Evolutionary conservation across 805 yeast species (phyloP).

Genomic region (Dipodascopsis uninucleata): DNA sequence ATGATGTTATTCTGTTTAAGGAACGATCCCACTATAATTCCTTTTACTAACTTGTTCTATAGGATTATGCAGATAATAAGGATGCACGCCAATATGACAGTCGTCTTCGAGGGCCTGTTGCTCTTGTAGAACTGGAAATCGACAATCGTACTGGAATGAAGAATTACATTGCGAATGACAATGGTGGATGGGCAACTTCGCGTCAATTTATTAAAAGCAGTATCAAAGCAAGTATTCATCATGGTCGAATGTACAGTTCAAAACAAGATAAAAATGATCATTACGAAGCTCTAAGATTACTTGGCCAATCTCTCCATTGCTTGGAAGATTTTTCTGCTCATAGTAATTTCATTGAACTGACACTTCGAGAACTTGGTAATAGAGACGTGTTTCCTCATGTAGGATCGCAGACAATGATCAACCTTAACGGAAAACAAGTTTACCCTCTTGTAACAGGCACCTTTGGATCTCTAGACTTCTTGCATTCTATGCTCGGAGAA

Average conservation of each 20-base stretch:
- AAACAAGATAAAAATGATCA: conserved; percentile 11
- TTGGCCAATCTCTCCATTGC: conserved; percentile 31
- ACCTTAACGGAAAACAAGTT: conserved; percentile 27
- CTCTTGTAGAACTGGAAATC: conserved; percentile 27
- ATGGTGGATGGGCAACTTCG: conserved; percentile 30
- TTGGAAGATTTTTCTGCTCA: conserved; percentile 32
- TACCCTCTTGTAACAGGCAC: conserved; percentile 31
- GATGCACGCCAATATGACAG: conserved; percentile 26
- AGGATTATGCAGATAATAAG: conserved; percentile 28
- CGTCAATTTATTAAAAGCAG: conserved; percentile 26
- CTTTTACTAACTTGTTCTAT: neutral
- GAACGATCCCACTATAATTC: too few species aligned
- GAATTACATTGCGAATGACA: conserved; percentile 30
- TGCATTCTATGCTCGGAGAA: conserved; percentile 30
- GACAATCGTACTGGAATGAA: conserved; percentile 31
- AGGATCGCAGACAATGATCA: conserved; percentile 26
- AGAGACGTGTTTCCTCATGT: conserved; percentile 30
- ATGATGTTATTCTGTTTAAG: too few species aligned
- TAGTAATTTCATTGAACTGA: conserved; percentile 27
- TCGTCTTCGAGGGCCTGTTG: conserved; percentile 28
- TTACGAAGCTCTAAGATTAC: conserved; percentile 29
- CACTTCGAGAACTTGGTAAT: conserved; percentile 26
- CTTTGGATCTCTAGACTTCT: conserved; percentile 31
- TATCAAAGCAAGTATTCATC: conserved; percentile 20
- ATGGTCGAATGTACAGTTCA: conserved; percentile 23